Evolutionary conservation across 768 basidiomycete species (phyloP).

Genomic region (Boletus vinaceobasis): DNA sequence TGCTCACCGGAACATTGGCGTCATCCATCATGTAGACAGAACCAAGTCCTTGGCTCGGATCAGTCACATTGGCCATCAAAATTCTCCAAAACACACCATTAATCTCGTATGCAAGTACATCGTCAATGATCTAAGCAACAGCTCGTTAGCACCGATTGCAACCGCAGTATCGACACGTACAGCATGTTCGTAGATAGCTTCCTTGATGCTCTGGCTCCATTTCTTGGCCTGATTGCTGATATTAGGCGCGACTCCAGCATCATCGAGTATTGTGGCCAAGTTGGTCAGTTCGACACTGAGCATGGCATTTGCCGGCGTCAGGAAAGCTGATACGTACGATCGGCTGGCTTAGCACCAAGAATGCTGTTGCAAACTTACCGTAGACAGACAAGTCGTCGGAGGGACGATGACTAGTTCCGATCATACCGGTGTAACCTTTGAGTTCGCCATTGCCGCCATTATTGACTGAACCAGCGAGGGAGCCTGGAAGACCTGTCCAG

Average conservation of each 20-base stretch:
- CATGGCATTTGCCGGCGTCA: slow-evolving; percentile 81
- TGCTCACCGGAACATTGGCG: slow-evolving; percentile 74
- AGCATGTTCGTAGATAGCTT: slow-evolving; percentile 61
- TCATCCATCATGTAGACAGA: slow-evolving; percentile 80
- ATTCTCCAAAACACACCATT: slow-evolving; percentile 45
- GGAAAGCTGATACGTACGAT: slow-evolving; percentile 51
- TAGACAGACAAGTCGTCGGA: slow-evolving; percentile 72
- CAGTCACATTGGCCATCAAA: neutral
- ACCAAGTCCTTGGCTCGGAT: slow-evolving; percentile 48
- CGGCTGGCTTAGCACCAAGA: neutral
- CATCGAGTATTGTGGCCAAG: slow-evolving; percentile 58
- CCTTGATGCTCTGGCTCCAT: slow-evolving; percentile 55
- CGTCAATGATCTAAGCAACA: slow-evolving; percentile 49
- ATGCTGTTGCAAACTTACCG: slow-evolving; percentile 37
- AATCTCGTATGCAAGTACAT: slow-evolving; percentile 74
- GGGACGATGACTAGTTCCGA: slow-evolving; percentile 75
- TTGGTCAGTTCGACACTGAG: slow-evolving; percentile 67
- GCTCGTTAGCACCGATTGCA: neutral
- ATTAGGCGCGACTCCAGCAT: slow-evolving; percentile 43
- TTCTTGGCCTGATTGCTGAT: slow-evolving; percentile 50
- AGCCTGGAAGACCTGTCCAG: slow-evolving; percentile 70
- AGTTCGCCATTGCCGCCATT: slow-evolving; percentile 76
- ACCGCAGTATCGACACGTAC: slow-evolving; percentile 32
- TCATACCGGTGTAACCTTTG: slow-evolving; percentile 67
- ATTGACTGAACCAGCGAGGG: slow-evolving; percentile 56